Base-by-base conservation (phyloP, 1,284 basidiomycete genomes). In the Vanrija sp. region DNA sequence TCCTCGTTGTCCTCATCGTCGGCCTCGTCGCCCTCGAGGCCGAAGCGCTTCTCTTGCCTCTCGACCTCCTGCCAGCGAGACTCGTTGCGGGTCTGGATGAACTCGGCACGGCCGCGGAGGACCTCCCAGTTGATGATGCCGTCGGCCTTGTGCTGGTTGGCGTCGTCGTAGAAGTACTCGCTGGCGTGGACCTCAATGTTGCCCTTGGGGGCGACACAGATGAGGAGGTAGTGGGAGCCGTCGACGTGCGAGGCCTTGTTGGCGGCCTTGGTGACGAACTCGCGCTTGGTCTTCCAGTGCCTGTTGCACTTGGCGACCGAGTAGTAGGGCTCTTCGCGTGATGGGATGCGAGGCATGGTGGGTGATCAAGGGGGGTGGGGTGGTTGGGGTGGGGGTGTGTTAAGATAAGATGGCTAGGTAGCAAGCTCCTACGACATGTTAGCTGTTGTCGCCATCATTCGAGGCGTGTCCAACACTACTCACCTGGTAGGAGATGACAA, bases 231-330 rank as follows among this genome's bases (percentile, higher is more conserved):
- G 58, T 82, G 80, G 19, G 73, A 76, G 16, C 80, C 81, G 64
- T 81, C 81, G 73, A 81, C 80, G 66, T 76, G 76, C 3, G 75
- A 74, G 12, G 75, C 70, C 62, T 75, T 74, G 58, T 81, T 81
- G 16, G 82, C 74, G 0, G 77, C 72, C 29, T 79, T 76, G 1
- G 82, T 73, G 55, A 82, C 78, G 53, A 80, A 74, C 62, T 81
- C 80, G 56, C 80, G 77, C 61, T 81, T 81, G 54, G 79, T 77
- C 65, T 80, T 80, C 72, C 77, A 81, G 63, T 81, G 80, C 14
- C 80, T 69, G 49, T 79, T 80, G 61, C 80, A 80, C 42, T 80
- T 75, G 8, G 78, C 76, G 12, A 80, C 74, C 21, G 77, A 77
- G 62, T 73, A 73, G 67, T 81, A 81, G n/a, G 80, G 80, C 55